Base-by-base conservation (phyloP, 805 yeast species). In the Wickerhamiella bombiphila region DNA sequence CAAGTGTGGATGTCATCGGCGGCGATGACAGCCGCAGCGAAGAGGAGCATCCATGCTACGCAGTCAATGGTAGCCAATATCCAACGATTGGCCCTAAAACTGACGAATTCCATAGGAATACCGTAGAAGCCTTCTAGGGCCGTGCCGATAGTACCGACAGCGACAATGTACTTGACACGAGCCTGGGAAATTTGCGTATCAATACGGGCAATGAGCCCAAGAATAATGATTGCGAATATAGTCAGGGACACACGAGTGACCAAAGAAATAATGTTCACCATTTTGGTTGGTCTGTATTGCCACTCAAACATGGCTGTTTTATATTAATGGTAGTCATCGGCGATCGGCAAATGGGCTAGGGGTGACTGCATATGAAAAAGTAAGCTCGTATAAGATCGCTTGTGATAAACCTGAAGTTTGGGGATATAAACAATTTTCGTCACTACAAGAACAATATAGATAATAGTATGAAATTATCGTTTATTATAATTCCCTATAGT, bases 1-100 rank as follows among this genome's bases (percentile, higher is more conserved):
- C 30, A 37, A 18, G 35, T 32, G 19, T 37, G 34, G 14, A 37
- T 37, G 30, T 37, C 39, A 25, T 32, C 39, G n/a, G 35, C 28
- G 4, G 34, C 34, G 16, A 37, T 37, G 19, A 37, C 25, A 11
- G 39, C 39, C 9, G 39, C 39, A 11, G 39, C 39, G 16, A 37
- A 34, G 14, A 37, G 30, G 21, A 37, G 31, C 35, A 37, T 31
- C 35, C 39, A 31, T 5, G 28, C 34, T 3, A 37, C 9, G 32
- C 29, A 22, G 35, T 37, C 39, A 16, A 37, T 29, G 20, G 32
- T 19, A 4, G 29, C n/a, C 8, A 32, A 20, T 7, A 32, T 25
- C 35, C 30, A 32, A 9, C 39, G 35, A n/a, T 31, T 32, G 30
- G 19, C 21, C 15, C 36, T 17, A 26, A 31, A 24, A 28, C 15